Percentiles rank a stretch among this genome's conserved stretches.
phyloP scores from a whole-genome alignment of 192 early-diverging fungal genomes.

The Endogone sp. region DNA sequence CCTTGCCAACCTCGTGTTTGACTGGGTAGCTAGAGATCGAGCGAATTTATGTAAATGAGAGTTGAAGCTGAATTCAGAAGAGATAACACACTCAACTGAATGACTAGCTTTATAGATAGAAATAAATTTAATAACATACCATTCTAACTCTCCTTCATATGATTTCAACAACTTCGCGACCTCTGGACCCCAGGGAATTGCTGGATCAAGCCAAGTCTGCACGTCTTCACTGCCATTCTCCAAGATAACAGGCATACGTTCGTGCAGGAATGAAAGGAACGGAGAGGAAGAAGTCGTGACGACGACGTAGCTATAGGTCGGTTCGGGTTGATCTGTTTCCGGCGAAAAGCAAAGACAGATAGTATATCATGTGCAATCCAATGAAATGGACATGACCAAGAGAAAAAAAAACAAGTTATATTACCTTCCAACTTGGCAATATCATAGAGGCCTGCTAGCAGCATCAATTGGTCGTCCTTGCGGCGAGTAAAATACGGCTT shows the following conservation, averaged over 20 bases:
- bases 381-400: neutral
- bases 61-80: too few species aligned
- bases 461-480: constrained; percentile 40
- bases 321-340: constrained; percentile 9
- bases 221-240: constrained; percentile 35
- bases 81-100: too few species aligned
- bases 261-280: constrained; percentile 43
- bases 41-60: neutral
- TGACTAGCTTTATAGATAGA: too few species aligned
- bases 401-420: neutral
- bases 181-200: constrained; percentile 24
- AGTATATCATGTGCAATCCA: neutral
- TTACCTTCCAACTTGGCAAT: constrained; percentile 27
- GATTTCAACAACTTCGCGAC: constrained; percentile 39
- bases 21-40: constrained; percentile 42
- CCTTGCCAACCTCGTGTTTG: constrained; percentile 39
- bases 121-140: constrained; percentile 2
- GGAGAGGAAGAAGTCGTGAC: constrained; percentile 45
- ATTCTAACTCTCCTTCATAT: constrained; percentile 36
- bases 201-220: constrained; percentile 42
- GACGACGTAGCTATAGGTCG: constrained; percentile 43
- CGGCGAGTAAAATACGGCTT: constrained; percentile 44
- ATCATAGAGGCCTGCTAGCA: constrained; percentile 50
- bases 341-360: neutral
- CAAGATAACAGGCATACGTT: constrained; percentile 57